These are phyloP conservation scores for Plantago ovata DNA, from an alignment of 257 asterid genomes.

Conservation along the genomic window DNA sequence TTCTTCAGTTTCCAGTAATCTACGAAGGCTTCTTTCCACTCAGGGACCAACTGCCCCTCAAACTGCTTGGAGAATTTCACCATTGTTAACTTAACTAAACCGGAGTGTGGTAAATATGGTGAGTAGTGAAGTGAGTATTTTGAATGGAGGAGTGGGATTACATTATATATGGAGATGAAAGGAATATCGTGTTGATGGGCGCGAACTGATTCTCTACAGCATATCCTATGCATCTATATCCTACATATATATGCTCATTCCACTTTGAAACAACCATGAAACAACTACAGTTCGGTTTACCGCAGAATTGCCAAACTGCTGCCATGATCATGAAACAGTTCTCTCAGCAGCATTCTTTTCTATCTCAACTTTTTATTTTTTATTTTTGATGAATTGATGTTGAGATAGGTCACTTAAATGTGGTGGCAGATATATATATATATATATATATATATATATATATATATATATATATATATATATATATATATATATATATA, in stretches of 20 bases:
- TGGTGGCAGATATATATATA: no score
- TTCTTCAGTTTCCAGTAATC: slow-evolving; percentile 79
- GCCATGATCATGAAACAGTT: slow-evolving; percentile 13
- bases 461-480: no score
- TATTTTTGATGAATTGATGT: slow-evolving; percentile 19
- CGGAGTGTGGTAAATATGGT: neutral
- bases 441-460: no score
- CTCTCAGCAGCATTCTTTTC: slow-evolving; percentile 17
- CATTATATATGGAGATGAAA: slow-evolving; percentile 56
- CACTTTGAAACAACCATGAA: slow-evolving; percentile 40
- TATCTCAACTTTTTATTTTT: slow-evolving; percentile 12
- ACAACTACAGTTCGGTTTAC: slow-evolving; percentile 22
- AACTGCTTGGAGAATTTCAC: slow-evolving; percentile 89
- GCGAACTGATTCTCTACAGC: slow-evolving; percentile 49
- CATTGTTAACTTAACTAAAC: slow-evolving; percentile 30
- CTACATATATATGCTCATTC: slow-evolving; percentile 67
- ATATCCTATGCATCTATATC: slow-evolving; percentile 52
- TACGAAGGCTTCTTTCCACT: slow-evolving; percentile 96
- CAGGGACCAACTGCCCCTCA: slow-evolving; percentile 84
- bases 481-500: no score
- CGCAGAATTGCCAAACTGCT: slow-evolving; percentile 29
- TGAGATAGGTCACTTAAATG: slow-evolving; percentile 4
- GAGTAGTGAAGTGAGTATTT: slow-evolving; percentile 26
- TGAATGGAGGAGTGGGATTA: slow-evolving; percentile 22
- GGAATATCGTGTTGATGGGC: slow-evolving; percentile 33